phyloP scores from a whole-genome alignment of 2,329 filamentous ascomycete species.

The Metarhizium sp. region DNA sequence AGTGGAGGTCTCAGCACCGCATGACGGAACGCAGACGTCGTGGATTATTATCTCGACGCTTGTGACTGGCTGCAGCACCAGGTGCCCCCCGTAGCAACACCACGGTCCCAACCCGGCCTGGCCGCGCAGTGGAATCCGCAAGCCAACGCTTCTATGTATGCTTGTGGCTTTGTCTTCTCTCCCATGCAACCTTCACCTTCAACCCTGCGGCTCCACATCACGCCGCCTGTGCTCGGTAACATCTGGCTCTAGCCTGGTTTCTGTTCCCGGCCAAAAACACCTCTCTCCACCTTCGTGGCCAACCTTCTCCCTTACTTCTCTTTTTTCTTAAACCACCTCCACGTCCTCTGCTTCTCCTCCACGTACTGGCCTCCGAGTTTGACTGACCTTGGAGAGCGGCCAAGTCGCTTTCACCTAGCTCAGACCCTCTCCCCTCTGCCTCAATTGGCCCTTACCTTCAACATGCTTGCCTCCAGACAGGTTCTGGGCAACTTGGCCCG shows the following conservation, averaged over 20 bases:
- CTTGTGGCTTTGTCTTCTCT: not conserved
- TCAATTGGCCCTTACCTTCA: slow-evolving; percentile 27
- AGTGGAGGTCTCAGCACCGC: not conserved
- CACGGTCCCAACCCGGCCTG: not conserved
- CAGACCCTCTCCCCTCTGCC: slow-evolving; percentile 17
- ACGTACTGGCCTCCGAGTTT: slow-evolving; percentile 6
- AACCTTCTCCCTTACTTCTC: slow-evolving; percentile 8
- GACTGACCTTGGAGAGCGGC: slow-evolving; percentile 13
- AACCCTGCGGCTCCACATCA: slow-evolving; percentile 4
- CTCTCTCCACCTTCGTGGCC: slow-evolving; percentile 16
- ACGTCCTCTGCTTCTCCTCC: slow-evolving; percentile 5
- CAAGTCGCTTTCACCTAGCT: slow-evolving; percentile 10
- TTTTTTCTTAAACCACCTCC: slow-evolving; percentile 14
- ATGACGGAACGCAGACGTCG: slow-evolving; percentile 8
- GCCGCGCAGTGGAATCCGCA: not conserved
- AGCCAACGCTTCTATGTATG: not conserved
- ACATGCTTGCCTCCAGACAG: slow-evolving; percentile 64
- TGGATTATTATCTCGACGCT: slow-evolving; percentile 16
- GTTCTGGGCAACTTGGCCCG: slow-evolving; percentile 56
- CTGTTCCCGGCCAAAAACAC: slow-evolving; percentile 14
- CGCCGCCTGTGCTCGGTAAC: slow-evolving; percentile 9
- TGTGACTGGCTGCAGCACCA: slow-evolving; percentile 13
- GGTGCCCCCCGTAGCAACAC: not conserved
- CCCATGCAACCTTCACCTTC: slow-evolving; percentile 1
- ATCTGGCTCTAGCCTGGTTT: slow-evolving; percentile 8